phyloP scores from a whole-genome alignment of 2,329 filamentous ascomycete genomes.

The Penicillium sp. region DNA sequence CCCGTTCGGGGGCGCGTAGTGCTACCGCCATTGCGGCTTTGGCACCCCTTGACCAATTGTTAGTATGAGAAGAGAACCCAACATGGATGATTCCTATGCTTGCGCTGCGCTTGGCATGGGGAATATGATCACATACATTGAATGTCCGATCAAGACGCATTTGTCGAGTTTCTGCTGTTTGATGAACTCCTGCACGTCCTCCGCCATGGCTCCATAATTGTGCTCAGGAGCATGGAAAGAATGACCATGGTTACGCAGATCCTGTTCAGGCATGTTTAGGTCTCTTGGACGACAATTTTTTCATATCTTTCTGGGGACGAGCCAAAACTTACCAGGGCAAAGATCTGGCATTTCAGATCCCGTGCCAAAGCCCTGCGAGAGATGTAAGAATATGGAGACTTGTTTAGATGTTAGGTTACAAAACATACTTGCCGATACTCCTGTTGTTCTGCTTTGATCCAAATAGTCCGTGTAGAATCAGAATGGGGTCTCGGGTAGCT shows the following conservation, averaged over 20 bases:
- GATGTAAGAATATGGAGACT: not conserved
- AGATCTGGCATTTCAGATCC: slow-evolving; percentile 76
- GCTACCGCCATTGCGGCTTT: slow-evolving; percentile 90
- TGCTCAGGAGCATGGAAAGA: slow-evolving; percentile 75
- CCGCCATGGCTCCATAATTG: slow-evolving; percentile 78
- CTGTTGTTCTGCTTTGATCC: slow-evolving; percentile 95
- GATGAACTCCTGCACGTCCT: slow-evolving; percentile 79
- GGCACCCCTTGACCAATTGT: slow-evolving; percentile 63
- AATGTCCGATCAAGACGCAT: slow-evolving; percentile 83
- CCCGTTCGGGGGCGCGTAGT: slow-evolving; percentile 63
- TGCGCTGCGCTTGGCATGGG: not conserved
- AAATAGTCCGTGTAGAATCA: slow-evolving; percentile 91
- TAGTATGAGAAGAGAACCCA: not conserved
- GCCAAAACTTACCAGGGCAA: slow-evolving; percentile 64
- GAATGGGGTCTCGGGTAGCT: slow-evolving; percentile 58
- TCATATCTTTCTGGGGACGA: not conserved
- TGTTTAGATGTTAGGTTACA: no score
- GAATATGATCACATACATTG: slow-evolving; percentile 62
- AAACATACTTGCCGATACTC: slow-evolving; percentile 82
- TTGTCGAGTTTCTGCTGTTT: slow-evolving; percentile 65
- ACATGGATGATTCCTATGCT: not conserved
- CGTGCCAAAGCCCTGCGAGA: slow-evolving; percentile 65
- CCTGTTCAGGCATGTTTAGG: slow-evolving; percentile 48
- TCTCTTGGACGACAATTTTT: not conserved
- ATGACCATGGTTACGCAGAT: slow-evolving; percentile 89